A percentile compares a stretch with the other conserved stretches of the same genome.
These are phyloP conservation scores for Malus sylvestris DNA, from an alignment of 306 rosid genomes.

Conservation along the genomic window DNA sequence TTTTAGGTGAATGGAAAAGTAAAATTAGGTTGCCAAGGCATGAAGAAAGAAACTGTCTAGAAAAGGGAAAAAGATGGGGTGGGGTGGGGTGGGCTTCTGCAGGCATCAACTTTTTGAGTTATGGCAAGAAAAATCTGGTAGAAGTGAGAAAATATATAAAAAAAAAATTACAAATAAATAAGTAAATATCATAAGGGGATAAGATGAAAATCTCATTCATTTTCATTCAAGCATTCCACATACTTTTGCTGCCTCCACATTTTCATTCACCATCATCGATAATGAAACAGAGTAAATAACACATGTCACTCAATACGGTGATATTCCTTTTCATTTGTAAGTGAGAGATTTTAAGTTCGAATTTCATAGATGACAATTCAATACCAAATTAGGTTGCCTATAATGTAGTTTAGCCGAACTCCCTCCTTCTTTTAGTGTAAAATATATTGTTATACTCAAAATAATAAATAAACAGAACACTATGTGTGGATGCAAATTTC, in stretches of 20 bases:
- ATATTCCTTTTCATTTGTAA: too few species aligned
- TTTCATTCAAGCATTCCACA: not conserved
- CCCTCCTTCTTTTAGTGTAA: too few species aligned
- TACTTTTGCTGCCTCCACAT: slow-evolving; percentile 22
- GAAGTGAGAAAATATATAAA: slow-evolving; percentile 6
- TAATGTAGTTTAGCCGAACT: too few species aligned
- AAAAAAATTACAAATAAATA: not conserved
- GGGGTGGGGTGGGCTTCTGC: slow-evolving; percentile 38
- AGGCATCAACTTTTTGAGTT: slow-evolving; percentile 30
- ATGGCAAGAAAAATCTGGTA: slow-evolving; percentile 20
- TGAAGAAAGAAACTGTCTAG: slow-evolving; percentile 58
- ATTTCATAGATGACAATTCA: too few species aligned
- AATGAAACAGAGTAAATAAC: too few species aligned
- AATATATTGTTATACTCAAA: too few species aligned
- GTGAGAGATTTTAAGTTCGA: rapidly evolving
- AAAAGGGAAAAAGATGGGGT: slow-evolving; percentile 38
- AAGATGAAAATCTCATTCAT: slow-evolving; percentile 15
- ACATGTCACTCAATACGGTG: too few species aligned
- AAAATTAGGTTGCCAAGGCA: slow-evolving; percentile 67
- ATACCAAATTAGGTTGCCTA: too few species aligned
- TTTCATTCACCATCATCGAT: not conserved
- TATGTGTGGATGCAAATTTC: too few species aligned
- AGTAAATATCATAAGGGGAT: not conserved
- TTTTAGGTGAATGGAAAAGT: slow-evolving; percentile 57
- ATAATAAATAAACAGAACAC: too few species aligned